Percentiles rank a stretch among this genome's conserved stretches.
Evolutionary conservation across 2,329 filamentous ascomycete genomes (phyloP).

Genomic region (Cladosporium colombiae): DNA sequence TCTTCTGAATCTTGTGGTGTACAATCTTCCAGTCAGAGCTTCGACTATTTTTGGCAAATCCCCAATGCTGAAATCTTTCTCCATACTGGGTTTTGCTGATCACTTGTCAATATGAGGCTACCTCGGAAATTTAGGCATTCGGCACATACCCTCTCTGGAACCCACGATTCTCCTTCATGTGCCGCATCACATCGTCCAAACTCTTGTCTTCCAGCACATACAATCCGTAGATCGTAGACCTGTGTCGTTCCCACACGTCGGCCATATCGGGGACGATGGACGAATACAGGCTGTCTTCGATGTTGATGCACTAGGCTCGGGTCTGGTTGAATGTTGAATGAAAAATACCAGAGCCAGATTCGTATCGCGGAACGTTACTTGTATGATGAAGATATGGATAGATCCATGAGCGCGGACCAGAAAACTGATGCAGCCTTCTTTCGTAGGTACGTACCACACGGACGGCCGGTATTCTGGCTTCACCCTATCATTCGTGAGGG

Average conservation of each 20-base stretch:
- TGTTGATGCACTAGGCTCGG: neutral
- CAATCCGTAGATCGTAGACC: slow-evolving; percentile 4
- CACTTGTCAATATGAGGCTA: neutral
- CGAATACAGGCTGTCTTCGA: neutral
- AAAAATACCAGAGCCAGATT: neutral
- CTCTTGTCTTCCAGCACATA: slow-evolving; percentile 1
- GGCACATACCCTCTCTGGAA: slow-evolving; percentile 4
- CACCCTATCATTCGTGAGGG: slow-evolving; percentile 1
- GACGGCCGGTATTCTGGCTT: slow-evolving; percentile 1
- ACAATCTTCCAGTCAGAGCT: neutral
- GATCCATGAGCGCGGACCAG: neutral
- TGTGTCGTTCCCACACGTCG: slow-evolving; percentile 5
- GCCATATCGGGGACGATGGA: neutral
- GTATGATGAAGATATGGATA: neutral
- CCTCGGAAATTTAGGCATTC: neutral
- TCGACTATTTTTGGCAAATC: slow-evolving; percentile 2
- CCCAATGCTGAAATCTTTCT: neutral
- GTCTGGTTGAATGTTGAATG: neutral
- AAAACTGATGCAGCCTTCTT: neutral
- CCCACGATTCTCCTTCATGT: neutral
- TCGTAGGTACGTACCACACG: neutral
- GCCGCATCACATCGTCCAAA: neutral
- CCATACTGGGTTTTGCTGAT: slow-evolving; percentile 6
- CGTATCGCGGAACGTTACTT: neutral
- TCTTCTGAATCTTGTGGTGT: slow-evolving; percentile 3